Evolutionary conservation across 176 grass and related monocot genomes (phyloP), one percentile per base, ranked within the genome.

Genomic region (Ampelocalamus luodianensis): DNA sequence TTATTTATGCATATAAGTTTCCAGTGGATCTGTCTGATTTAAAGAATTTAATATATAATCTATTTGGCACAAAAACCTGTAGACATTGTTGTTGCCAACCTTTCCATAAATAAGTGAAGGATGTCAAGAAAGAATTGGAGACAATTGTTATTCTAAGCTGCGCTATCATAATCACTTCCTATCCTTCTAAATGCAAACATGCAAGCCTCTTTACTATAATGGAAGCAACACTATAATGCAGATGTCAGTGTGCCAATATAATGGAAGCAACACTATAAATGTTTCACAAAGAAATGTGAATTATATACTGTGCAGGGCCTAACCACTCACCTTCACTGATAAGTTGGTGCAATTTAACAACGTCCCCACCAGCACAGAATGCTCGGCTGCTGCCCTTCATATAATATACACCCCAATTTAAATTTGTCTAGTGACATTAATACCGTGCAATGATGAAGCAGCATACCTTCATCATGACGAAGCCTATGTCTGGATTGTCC

Each of bases 401-500:
- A 72, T 50, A 88, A 82, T 71, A 56, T 83, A 91, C 63, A 82
- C 13, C 74, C 56, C 74, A 88, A 78, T 83, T 89, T 82, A 92
- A 82, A 84, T 63, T 55, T 34, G 9, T 45, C 61, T 27, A 74
- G 53, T 22, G 65, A 46, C 51, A 64, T 38, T 55, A 78, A 48
- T 71, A 65, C 56, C 68, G 85, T 10, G 43, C 34, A 79, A 59
- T 85, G 37, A 74, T 68, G 72, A 78, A 79, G 79, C 73, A 66
- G 44, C 67, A 68, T 91, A 99, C 96, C 91, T 96, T 99, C 91
- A 99, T 94, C 83, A 96, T 91, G n/a, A 96, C 90, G 71, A 99
- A 99, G 43, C 93, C 93, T 82, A 99, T 89, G 72, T 99, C 91
- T 46, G 93, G 85, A 70, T 90, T 94, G 85, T 98, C 91, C 66